phyloP scores from a whole-genome alignment of 306 rosid species.

The Quercus berberidifolia region DNA sequence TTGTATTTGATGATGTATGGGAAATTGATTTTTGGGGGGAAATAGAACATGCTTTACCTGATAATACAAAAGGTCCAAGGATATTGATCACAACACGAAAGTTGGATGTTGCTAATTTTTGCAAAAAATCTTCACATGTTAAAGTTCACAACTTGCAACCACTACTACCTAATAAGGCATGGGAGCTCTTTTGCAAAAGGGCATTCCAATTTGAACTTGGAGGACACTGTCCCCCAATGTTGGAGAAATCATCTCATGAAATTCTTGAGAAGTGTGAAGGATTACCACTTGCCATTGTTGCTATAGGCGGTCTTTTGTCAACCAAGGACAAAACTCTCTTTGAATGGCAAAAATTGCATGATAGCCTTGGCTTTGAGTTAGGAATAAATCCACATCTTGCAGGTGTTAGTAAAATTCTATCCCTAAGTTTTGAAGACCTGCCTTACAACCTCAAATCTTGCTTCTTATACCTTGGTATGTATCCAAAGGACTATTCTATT shows the following conservation, averaged over 20 bases:
- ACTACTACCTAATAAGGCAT: background rate
- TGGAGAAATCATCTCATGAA: background rate
- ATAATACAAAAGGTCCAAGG: too few relatives aligned
- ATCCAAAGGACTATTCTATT: constrained; percentile 8
- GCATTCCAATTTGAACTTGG: background rate
- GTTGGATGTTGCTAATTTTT: too few relatives aligned
- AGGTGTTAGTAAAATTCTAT: background rate
- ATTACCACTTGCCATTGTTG: background rate
- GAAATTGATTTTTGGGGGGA: too few relatives aligned
- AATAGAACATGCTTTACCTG: too few relatives aligned
- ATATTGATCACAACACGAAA: too few relatives aligned
- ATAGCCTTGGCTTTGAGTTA: background rate
- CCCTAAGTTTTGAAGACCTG: constrained; percentile 2
- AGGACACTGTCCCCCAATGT: background rate
- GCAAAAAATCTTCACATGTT: too few relatives aligned
- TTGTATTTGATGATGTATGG: too few relatives aligned
- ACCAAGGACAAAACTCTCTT: background rate
- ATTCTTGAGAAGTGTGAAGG: background rate
- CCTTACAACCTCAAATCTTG: constrained; percentile 4
- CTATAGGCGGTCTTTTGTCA: background rate
- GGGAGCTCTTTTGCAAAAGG: background rate
- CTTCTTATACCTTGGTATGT: constrained; percentile 18
- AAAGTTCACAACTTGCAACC: background rate
- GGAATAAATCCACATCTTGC: background rate
- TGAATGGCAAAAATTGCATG: too few relatives aligned